Base-by-base conservation (phyloP, 768 basidiomycete species). In the Gloeopeniophorella convolvens region DNA sequence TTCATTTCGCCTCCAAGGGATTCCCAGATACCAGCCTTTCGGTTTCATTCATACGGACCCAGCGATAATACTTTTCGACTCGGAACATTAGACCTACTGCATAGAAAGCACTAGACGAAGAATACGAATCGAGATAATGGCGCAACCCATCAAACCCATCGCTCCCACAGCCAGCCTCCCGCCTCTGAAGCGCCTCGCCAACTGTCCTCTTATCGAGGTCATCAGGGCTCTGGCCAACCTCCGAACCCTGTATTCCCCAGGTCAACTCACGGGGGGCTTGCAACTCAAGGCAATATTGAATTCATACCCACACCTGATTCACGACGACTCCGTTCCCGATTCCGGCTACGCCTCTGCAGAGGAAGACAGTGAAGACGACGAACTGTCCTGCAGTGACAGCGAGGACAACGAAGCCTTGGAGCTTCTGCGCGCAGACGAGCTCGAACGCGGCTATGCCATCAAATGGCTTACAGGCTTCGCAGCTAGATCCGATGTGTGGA, bases 391-490 rank as follows among this genome's bases (percentile, higher is more conserved):
- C 28, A 44, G n/a, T 6, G 54, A 48, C 4, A 58, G 62, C 6
- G 60, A 58, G 0, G 50, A 51, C 7, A 57, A 64, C 7, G 68
- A 66, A 9, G 65, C 62, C 36, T 48, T 73, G 13, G 74, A 79
- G 37, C 50, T 73, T 42, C 67, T 87, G 42, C 76, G 80, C 36
- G 69, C 74, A 1, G 85, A 91, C 63, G 64, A 72, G 18, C 72
- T 85, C 57, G 85, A 91, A 65, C 78, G 80, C 41, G 70, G 72
- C 11, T 85, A 74, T 50, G 73, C 80, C n/a, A 74, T 89, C 48
- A 77, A 71, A 60, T 92, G 89, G 89, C 61, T 88, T 10, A 88
- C 82, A 9, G 79, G 79, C 15, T 74, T 91, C 55, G 72, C 86
- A 41, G 70, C 76, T 39, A 76, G 80, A 15, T 78, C 78, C 3